Percentiles rank a stretch among this genome's conserved stretches.
Conservation (phyloP, 192 early-diverging fungal species). For the Coemansia sp. region DNA sequence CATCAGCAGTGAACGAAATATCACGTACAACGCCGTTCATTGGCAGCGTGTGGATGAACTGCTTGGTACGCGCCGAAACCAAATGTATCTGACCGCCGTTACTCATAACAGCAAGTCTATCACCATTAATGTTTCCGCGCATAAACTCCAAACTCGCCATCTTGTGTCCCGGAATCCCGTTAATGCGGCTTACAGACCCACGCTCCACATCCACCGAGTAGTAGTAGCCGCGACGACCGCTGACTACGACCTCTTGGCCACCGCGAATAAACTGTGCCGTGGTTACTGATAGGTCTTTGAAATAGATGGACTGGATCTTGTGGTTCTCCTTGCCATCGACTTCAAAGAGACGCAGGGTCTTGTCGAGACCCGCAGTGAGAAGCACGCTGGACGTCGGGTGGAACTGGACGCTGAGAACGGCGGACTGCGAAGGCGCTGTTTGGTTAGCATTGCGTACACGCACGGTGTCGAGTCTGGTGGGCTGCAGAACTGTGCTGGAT, state of each 20-base stretch:
- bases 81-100: constrained; percentile 82
- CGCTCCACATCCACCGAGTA: constrained; percentile 85
- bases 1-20: constrained; percentile 80
- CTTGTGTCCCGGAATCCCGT: constrained; percentile 73
- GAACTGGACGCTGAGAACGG: constrained; percentile 74
- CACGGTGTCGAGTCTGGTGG: constrained; percentile 27
- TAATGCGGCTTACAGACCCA: constrained; percentile 67
- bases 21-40: constrained; percentile 83
- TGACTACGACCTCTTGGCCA: constrained; percentile 74
- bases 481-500: constrained; percentile 15
- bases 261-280: constrained; percentile 72
- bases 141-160: constrained; percentile 76
- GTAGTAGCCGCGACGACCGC: constrained; percentile 78
- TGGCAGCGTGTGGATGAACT: constrained; percentile 85
- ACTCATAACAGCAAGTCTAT: constrained; percentile 78
- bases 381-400: constrained; percentile 89
- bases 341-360: constrained; percentile 83
- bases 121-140: constrained; percentile 67
- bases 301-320: constrained; percentile 85
- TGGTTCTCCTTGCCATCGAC: constrained; percentile 93
- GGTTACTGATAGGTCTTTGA: constrained; percentile 87
- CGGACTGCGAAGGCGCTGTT: constrained; percentile 51
- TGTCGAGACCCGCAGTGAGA: constrained; percentile 86
- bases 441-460: constrained; percentile 43
- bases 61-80: constrained; percentile 75